Percentiles rank a stretch among this genome's conserved stretches.
phyloP scores from a whole-genome alignment of 169 alveolate species.

The Fabrea salina region DNA sequence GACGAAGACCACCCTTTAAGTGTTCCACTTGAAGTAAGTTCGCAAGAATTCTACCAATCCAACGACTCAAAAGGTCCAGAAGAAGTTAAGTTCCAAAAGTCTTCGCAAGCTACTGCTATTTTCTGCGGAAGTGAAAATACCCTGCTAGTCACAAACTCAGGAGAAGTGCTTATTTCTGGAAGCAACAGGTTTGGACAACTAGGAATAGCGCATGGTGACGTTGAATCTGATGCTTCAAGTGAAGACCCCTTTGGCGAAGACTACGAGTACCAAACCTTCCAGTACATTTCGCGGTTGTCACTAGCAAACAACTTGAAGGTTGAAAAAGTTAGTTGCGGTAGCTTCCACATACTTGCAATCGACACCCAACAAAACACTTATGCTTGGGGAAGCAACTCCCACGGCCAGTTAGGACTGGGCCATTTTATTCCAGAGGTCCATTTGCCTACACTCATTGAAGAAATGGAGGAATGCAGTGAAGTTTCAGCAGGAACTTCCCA shows the following conservation, averaged over 20 bases:
- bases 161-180: conserved; percentile 53
- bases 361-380: conserved; percentile 18
- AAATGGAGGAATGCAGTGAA: background rate
- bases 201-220: background rate
- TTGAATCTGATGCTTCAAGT: background rate
- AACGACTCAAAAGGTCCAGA: background rate
- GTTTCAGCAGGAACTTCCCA: conserved; percentile 69
- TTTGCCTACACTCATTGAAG: background rate
- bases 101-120: conserved; percentile 32
- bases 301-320: background rate
- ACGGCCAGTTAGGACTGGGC: conserved; percentile 52
- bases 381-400: conserved; percentile 48
- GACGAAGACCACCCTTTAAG: background rate
- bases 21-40: background rate
- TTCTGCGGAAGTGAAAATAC: conserved; percentile 46
- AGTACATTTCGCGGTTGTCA: background rate
- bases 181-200: conserved; percentile 37
- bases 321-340: conserved; percentile 38
- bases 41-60: background rate
- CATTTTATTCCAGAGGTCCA: background rate
- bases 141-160: conserved; percentile 48
- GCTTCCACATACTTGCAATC: conserved; percentile 28
- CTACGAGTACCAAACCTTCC: background rate
- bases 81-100: background rate
- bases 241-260: background rate